Evolutionary conservation across 345 rosid species (phyloP).

Genomic region (Hypericum androsaemum): DNA sequence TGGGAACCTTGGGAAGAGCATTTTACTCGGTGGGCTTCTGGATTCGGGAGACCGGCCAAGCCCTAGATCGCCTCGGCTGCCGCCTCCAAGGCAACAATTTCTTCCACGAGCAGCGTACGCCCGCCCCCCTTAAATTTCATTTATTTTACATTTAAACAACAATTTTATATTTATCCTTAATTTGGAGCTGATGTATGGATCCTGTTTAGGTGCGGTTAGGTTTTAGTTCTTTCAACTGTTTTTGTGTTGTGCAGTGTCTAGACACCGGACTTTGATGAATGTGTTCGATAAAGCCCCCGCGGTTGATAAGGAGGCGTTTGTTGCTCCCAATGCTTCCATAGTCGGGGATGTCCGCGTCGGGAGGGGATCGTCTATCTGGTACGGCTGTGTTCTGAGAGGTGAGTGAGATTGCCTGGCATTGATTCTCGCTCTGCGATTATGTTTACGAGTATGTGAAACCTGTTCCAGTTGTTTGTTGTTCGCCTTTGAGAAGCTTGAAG

Average conservation of each 20-base stretch:
- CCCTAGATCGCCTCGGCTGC: conserved; percentile 88
- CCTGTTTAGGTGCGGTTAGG: too few species aligned
- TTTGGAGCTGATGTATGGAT: too few species aligned
- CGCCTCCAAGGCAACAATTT: conserved; percentile 76
- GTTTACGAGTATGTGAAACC: too few species aligned
- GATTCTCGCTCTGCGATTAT: too few species aligned
- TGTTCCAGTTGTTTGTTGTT: too few species aligned
- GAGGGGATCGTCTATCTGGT: conserved; percentile 81
- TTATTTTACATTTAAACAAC: background rate
- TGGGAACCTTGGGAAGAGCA: conserved; percentile 88
- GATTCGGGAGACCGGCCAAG: conserved; percentile 94
- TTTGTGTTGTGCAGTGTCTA: conserved; percentile 41
- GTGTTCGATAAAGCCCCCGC: conserved; percentile 73
- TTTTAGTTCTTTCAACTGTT: too few species aligned
- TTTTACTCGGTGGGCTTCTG: conserved; percentile 86
- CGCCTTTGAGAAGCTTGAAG: too few species aligned
- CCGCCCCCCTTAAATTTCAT: conserved; percentile 2
- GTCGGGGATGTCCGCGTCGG: conserved; percentile 82
- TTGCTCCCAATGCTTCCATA: conserved; percentile 88
- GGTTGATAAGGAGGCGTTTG: conserved; percentile 78
- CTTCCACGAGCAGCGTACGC: conserved; percentile 76
- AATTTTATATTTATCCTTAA: too few species aligned
- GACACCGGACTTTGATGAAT: conserved; percentile 94
- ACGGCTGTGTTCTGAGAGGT: conserved; percentile 95
- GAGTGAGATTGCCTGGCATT: conserved; percentile 8